phyloP scores from a whole-genome alignment of 1,284 basidiomycete species.

The Prillingera fragicola region DNA sequence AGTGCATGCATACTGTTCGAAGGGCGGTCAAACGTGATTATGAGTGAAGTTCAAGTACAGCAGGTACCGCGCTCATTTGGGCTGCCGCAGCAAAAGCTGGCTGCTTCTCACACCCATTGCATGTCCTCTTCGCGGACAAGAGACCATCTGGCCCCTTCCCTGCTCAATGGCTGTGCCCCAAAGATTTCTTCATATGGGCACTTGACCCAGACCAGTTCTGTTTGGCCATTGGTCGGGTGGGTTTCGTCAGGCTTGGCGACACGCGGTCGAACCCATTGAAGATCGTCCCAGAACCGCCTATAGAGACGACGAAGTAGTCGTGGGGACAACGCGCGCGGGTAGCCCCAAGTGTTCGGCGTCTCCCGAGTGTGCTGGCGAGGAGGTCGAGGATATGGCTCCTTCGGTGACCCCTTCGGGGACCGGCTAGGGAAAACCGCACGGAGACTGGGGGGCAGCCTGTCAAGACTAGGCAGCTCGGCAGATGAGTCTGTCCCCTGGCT shows the following conservation, averaged over 20 bases:
- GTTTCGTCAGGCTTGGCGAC: too few species aligned
- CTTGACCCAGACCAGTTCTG: too few species aligned
- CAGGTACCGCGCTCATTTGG: too few species aligned
- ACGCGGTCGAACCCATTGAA: constrained; percentile 26
- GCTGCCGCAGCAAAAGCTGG: not conserved
- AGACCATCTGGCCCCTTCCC: too few species aligned
- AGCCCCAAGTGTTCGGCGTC: constrained; percentile 30
- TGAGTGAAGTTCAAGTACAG: too few species aligned
- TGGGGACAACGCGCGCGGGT: constrained; percentile 17
- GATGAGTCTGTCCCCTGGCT: not conserved
- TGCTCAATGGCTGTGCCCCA: too few species aligned
- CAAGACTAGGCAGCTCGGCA: constrained; percentile 4
- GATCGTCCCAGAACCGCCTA: constrained; percentile 24
- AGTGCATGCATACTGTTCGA: too few species aligned
- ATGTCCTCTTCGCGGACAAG: not conserved
- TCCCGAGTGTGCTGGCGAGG: constrained; percentile 20
- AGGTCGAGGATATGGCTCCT: constrained; percentile 19
- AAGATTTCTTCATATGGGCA: too few species aligned
- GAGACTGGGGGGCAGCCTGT: constrained; percentile 3
- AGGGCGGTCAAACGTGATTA: too few species aligned
- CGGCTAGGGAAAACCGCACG: constrained; percentile 3
- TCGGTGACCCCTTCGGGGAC: not conserved
- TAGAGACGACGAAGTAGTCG: constrained; percentile 27
- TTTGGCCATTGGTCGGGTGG: too few species aligned
- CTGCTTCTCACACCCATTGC: not conserved